Evolutionary conservation across 495 filamentous ascomycete genomes (phyloP), one percentile per base, ranked within the genome.

Genomic region (Chlorociboria aeruginascens): DNA sequence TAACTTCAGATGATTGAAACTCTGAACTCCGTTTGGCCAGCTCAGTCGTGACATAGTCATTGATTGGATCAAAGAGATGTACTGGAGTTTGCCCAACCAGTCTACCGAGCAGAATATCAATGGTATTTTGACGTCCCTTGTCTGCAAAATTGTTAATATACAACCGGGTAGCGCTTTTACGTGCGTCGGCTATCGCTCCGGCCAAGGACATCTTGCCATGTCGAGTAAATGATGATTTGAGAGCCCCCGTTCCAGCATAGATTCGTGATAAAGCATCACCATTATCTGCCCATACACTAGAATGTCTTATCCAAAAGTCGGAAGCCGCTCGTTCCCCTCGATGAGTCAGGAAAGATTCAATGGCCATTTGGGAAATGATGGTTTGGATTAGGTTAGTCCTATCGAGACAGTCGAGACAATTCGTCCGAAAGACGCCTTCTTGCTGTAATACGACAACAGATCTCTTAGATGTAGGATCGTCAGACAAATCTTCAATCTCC

Each of bases 111-210:
- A 98, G 71, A 54, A 90, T 78, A 63, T 98, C 92, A 40, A 98
- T 96, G 3, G 87, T 97, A 50, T 85, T 89, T 60, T 98, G 92
- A 44, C 88, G 74, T 12, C 82, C 82, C 56, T 95, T 95, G 60
- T 98, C 92, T 1, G 86, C 77, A 55, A 98, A 98, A 56, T 95
- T 98, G 60, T 97, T 98, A 62, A 95, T 86, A 62, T 96, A 97
- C 44, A 95, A 71, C 31, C 92, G 74, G 17, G 89, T 89, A 6
- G 89, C 90, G 57, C 86, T 93, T 65, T 98, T 98, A 29, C 93
- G 78, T 3, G 85, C 86, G 66, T 98, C 92, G 39, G 92, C 89
- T 46, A 98, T 76, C n/a, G 86, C 86, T 16, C 92, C 92, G 7
- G 89, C 89, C 33, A 96, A 57, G 12, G 89, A 94, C 88, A 94